Evolutionary conservation across 2,329 filamentous ascomycete genomes (phyloP), one percentile per base, ranked within the genome.

Genomic region (Corniculantispora saksenae): DNA sequence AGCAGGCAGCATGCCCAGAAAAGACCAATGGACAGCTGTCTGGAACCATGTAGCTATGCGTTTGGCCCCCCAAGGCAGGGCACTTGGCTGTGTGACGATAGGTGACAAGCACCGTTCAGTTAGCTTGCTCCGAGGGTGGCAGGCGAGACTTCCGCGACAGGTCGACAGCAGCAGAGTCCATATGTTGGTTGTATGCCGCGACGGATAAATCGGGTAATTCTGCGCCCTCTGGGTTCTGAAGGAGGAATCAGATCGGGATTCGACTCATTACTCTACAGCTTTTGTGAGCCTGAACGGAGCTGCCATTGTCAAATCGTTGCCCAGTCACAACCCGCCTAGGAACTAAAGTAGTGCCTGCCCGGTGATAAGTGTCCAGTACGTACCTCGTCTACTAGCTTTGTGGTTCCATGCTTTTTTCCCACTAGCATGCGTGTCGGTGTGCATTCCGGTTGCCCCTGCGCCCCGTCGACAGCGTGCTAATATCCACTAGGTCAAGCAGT

Each of bases 281-380:
- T n/a, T 38, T 62, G 50, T 62, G 50, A 62, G 60, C 55, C 47
- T 55, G 60, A 47, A 62, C 60, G 60, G 55, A 53, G 59, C 38
- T 32, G n/a, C 45, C 12, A 27, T 35, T 23, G 25, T 27, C 29
- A 25, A 51, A 61, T 53, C 25, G 17, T 9, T 55, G n/a, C n/a
- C n/a, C n/a, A n/a, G n/a, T n/a, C n/a, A n/a, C n/a, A n/a, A n/a
- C 60, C 50, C 25, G 50, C 38, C 15, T 38, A 13, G 13, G 21
- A 27, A 47, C 60, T 62, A 55, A 62, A 62, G 48, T 62, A 62
- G 60, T 35, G 51, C 15, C 25, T 29, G 27, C 17, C 27, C 27
- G 55, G 60, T 48, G 48, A 38, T 25, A 15, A 38, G 13, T 47
- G 8, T 55, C 51, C 21, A 48, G 45, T 8, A 51, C n/a, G n/a